A percentile compares a stretch with the other conserved stretches of the same genome.
Evolutionary conservation across 345 rosid species (phyloP).

Genomic region (Hibiscus tridactylites): DNA sequence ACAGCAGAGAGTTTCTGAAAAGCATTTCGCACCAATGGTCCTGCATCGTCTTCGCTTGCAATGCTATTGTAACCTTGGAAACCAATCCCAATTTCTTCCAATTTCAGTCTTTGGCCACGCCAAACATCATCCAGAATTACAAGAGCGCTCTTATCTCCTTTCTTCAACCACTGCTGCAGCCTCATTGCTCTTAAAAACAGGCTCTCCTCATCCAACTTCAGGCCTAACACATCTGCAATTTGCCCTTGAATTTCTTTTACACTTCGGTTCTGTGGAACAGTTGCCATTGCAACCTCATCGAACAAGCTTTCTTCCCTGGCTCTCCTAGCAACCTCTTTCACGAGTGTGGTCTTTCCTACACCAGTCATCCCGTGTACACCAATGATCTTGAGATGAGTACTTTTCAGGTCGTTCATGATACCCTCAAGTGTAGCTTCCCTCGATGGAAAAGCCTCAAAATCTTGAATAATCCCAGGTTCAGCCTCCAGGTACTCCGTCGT

Average conservation of each 20-base stretch:
- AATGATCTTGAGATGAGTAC: background rate
- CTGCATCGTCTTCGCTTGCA: background rate
- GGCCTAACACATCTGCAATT: conserved; percentile 4
- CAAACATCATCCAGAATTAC: conserved; percentile 4
- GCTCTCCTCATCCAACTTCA: background rate
- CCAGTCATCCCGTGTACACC: conserved; percentile 14
- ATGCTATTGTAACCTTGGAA: background rate
- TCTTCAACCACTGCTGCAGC: conserved; percentile 5
- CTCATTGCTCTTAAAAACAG: conserved; percentile 1
- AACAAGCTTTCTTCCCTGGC: background rate
- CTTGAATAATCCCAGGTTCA: background rate
- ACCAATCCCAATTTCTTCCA: background rate
- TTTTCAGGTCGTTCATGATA: background rate
- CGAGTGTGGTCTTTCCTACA: conserved; percentile 3
- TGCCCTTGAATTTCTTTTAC: conserved; percentile 1
- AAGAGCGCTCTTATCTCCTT: background rate
- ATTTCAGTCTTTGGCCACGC: background rate
- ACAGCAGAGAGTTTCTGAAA: conserved; percentile 6
- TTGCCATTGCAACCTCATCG: conserved; percentile 3
- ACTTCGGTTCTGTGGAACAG: background rate
- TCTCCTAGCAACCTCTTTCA: background rate
- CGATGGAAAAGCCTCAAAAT: background rate
- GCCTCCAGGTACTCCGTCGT: background rate
- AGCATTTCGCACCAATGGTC: background rate
- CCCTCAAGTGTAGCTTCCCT: background rate